Percentiles rank a stretch among this genome's conserved stretches.
Conservation (phyloP, 257 asterid genomes). For the Capsicum rhomboideum region DNA sequence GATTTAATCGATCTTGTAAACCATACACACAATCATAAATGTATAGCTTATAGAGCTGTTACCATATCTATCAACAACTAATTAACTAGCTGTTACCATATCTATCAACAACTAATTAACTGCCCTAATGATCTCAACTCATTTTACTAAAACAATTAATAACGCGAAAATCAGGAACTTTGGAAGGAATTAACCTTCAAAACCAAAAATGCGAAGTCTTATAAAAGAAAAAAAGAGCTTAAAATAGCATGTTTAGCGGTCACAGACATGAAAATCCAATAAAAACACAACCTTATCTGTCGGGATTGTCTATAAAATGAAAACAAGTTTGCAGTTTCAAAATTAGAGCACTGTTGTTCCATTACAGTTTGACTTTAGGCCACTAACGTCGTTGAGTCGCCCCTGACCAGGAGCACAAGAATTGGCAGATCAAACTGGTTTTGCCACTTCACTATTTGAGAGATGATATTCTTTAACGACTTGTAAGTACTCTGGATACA, state of each 20-base stretch:
- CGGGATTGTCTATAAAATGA: background rate
- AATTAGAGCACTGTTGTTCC: background rate
- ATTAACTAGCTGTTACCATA: background rate
- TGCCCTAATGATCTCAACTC: background rate
- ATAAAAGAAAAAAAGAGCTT: background rate
- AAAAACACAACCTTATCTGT: background rate
- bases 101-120: background rate
- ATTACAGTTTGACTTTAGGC: background rate
- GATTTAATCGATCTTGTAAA: background rate
- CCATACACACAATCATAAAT: background rate
- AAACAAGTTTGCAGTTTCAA: background rate
- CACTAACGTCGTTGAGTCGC: background rate
- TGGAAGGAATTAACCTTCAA: background rate
- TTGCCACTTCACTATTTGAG: constrained; percentile 30
- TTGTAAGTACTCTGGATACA: constrained; percentile 45
- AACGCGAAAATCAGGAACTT: background rate
- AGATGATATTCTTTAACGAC: constrained; percentile 58
- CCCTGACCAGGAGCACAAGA: background rate
- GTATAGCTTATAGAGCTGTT: background rate
- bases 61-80: background rate
- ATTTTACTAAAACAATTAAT: background rate
- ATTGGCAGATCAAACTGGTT: constrained; percentile 23
- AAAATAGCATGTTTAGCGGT: background rate
- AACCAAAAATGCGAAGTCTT: background rate
- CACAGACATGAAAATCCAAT: background rate